Percentiles rank a stretch among this genome's conserved stretches.
Evolutionary conservation across 2,329 filamentous ascomycete genomes (phyloP).

Genomic region (Aplosporella prunicola): DNA sequence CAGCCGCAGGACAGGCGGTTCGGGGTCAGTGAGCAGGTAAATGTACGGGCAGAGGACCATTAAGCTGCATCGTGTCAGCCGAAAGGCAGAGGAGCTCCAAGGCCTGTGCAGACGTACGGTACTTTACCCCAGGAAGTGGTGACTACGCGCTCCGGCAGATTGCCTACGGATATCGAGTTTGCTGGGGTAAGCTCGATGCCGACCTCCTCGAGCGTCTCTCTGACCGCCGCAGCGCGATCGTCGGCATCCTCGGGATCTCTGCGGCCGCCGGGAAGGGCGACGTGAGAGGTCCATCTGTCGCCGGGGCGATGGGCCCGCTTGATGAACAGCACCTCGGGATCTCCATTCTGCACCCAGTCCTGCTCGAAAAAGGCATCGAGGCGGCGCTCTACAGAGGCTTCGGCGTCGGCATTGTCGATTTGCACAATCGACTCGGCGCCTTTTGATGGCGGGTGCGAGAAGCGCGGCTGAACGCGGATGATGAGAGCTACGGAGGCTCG

Average conservation of each 20-base stretch:
- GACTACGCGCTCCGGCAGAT: slow-evolving; percentile 56
- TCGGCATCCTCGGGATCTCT: slow-evolving; percentile 54
- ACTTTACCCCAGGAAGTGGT: slow-evolving; percentile 58
- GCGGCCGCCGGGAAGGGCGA: slow-evolving; percentile 59
- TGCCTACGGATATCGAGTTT: slow-evolving; percentile 43
- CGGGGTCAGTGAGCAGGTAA: slow-evolving; percentile 50
- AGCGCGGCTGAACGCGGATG: slow-evolving; percentile 51
- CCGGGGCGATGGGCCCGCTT: slow-evolving; percentile 56
- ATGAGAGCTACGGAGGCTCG: slow-evolving; percentile 59
- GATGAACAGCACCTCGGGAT: slow-evolving; percentile 62
- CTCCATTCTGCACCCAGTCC: slow-evolving; percentile 55
- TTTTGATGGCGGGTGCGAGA: slow-evolving; percentile 32
- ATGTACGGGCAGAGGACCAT: slow-evolving; percentile 64
- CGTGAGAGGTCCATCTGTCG: slow-evolving; percentile 61
- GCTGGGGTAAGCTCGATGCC: slow-evolving; percentile 48
- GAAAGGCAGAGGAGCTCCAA: neutral
- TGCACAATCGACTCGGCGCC: neutral
- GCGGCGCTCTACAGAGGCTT: slow-evolving; percentile 28
- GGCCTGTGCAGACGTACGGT: slow-evolving; percentile 37
- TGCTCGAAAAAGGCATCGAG: slow-evolving; percentile 53
- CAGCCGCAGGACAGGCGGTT: slow-evolving; percentile 49
- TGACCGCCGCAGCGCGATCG: slow-evolving; percentile 52
- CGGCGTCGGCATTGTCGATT: neutral
- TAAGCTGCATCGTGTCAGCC: slow-evolving; percentile 33
- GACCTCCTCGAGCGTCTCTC: slow-evolving; percentile 59